Evolutionary conservation across 495 filamentous ascomycete genomes (phyloP), one percentile per base, ranked within the genome.

Genomic region (Neurospora tetrasperma): DNA sequence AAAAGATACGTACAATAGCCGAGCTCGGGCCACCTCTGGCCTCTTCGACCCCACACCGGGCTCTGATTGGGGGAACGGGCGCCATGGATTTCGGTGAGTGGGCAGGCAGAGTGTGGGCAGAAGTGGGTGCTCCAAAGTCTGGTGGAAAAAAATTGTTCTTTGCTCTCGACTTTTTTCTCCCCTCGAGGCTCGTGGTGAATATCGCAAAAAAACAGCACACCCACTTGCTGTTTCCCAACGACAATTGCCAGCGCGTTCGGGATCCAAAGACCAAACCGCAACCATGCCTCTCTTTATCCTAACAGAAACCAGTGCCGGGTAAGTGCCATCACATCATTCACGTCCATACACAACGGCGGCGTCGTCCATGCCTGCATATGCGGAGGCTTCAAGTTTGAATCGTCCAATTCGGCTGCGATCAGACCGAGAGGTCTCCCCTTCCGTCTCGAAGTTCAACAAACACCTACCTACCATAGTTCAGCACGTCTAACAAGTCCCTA

Each of bases 271-370:
- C 66, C 42, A 46, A 69, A 40, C 71, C 68, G 74, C 44, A 76
- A 76, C 70, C 77, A 94, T 93, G 92, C 89, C 89, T 83, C 88
- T 92, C 76, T 91, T 93, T 81, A 91, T 93, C 82, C 88, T 96
- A 72, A 91, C 91, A 72, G 96, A 99, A 84, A 99, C 96, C 78
- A 92, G 91, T 82, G 96, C 95, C 76, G 96, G 96, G 85, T 86
- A 79, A 81, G 84, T 83, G 39, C 70, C 59, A 46, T 20, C 69
- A 12, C 14, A 7, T 12, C 27, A 44, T n/a, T 66, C 38, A 20
- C 18, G 20, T 69, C 70, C 16, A 66, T 23, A 12, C 27, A 69
- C 74, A 54, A 54, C 71, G 73, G 31, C 35, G n/a, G 35, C 35
- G 35, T 69, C 69, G 38, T 41, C 69, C 42, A 27, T 18, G 27